phyloP scores from a whole-genome alignment of 306 rosid genomes.

The Cicer arietinum region DNA sequence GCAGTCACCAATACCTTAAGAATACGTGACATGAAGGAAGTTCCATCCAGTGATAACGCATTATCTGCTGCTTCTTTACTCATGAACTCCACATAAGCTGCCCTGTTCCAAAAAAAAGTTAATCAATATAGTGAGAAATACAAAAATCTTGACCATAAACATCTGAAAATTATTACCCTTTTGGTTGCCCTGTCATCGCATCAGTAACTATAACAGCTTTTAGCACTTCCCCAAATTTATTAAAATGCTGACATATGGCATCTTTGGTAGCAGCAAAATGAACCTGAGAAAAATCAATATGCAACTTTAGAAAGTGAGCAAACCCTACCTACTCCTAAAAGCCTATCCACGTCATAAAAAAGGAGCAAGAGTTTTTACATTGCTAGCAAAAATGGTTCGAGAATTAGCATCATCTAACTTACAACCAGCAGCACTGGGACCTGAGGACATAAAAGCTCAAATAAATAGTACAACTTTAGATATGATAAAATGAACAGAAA shows the following conservation, averaged over 20 bases:
- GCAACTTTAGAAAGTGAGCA: slow-evolving; percentile 37
- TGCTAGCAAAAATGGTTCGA: slow-evolving; percentile 87
- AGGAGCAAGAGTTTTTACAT: slow-evolving; percentile 60
- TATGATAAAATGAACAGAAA: slow-evolving; percentile 21
- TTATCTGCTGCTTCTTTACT: slow-evolving; percentile 85
- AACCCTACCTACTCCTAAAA: slow-evolving; percentile 5
- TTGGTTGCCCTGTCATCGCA: slow-evolving; percentile 84
- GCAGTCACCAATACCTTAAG: slow-evolving; percentile 70
- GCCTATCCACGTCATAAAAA: slow-evolving; percentile 32
- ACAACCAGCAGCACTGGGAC: slow-evolving; percentile 59
- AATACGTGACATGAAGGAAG: slow-evolving; percentile 91
- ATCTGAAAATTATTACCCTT: slow-evolving; percentile 65
- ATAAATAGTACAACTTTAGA: slow-evolving; percentile 20
- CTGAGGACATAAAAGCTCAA: slow-evolving; percentile 49
- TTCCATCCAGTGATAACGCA: slow-evolving; percentile 88
- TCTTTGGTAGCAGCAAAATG: slow-evolving; percentile 96
- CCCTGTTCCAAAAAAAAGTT: slow-evolving; percentile 61
- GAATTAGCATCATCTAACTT: slow-evolving; percentile 79
- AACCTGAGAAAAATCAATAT: slow-evolving; percentile 56
- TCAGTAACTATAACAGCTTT: slow-evolving; percentile 77
- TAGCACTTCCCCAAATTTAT: slow-evolving; percentile 83
- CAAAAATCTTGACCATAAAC: slow-evolving; percentile 14
- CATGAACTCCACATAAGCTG: slow-evolving; percentile 94
- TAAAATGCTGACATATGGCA: slow-evolving; percentile 84
- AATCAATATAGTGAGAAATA: slow-evolving; percentile 33